Evolutionary conservation across 345 rosid species (phyloP), one percentile per base, ranked within the genome.

Genomic region (Geranium brycei): DNA sequence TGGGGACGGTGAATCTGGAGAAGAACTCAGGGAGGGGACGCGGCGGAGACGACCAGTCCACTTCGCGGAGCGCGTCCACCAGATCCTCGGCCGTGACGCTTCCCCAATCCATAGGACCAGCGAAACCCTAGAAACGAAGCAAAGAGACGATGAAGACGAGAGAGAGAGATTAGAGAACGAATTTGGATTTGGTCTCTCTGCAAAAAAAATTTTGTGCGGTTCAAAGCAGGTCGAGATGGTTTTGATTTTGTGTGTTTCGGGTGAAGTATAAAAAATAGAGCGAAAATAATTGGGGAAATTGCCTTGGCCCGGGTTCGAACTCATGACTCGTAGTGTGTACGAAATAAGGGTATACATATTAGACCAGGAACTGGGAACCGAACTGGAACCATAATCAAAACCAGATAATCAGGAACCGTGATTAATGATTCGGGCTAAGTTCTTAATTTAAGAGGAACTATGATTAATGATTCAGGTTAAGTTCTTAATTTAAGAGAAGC

Each of bases 1-100:
- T 76, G 28, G 97, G 99, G 59, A 82, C 73, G 61, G 97, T 90
- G 85, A 93, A 93, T 68, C 91, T 74, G 51, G 96, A 88, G 76
- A 90, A 90, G 80, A 93, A 93, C 71, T 93, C 97, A 0, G 97
- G 74, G 7, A 78, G 69, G 31, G 99, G 96, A 15, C 97, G 92
- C 38, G 99, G 99, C 38, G 99, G 97, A n/a, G 93, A 82, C 58
- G 96, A 93, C 99, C 97, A 93, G 64, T 93, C 97, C 56, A 93
- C 99, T 65, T 93, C 99, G 17, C 99, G 91, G 51, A 93, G 97
- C 47, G 97, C 97, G 79, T 93, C 92, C 66, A 85, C 74, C 71
- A 93, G 89, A 79, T 93, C 99, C 68, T 88, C 97, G 1, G 82
- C 89, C 16, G 96, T 85, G 64, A 93, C 99, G 69, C 72, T 93